Conservation (phyloP, 1,284 basidiomycete species). For the Ceratobasidium sp. region DNA sequence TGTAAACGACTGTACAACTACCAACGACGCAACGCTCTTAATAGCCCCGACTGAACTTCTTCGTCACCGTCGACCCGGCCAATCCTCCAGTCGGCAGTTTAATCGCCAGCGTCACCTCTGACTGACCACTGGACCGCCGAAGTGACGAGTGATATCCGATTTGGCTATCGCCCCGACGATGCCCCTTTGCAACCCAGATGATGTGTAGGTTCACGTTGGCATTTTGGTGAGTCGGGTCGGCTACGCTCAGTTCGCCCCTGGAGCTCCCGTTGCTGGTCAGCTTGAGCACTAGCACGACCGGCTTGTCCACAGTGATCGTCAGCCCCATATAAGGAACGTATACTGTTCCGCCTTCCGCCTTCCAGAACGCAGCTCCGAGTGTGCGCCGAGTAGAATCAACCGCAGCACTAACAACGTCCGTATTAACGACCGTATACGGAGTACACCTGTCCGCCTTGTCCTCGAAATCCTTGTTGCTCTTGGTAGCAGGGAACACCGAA, state of each 20-base stretch:
- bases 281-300: constrained; percentile 12
- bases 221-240: constrained; percentile 22
- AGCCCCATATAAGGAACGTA: constrained; percentile 26
- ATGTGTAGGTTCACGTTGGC: background rate
- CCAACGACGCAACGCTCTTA: background rate
- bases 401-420: constrained; percentile 30
- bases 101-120: background rate
- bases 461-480: constrained; percentile 4
- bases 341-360: constrained; percentile 5
- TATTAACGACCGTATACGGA: constrained; percentile 24
- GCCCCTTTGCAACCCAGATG: background rate
- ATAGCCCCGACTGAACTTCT: constrained; percentile 3
- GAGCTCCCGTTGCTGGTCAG: background rate
- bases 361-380: constrained; percentile 41
- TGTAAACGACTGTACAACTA: background rate
- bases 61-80: constrained; percentile 28
- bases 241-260: constrained; percentile 5
- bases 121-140: background rate
- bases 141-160: constrained; percentile 15
- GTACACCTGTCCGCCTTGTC: constrained; percentile 18
- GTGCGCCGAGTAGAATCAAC: constrained; percentile 18
- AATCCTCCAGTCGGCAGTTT: constrained; percentile 12
- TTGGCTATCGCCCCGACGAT: background rate
- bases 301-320: constrained; percentile 16
- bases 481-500: constrained; percentile 64